A percentile compares a stretch with the other conserved stretches of the same genome.
These are phyloP conservation scores for Teratosphaeria pseudoeucalypti DNA, from an alignment of 2,329 filamentous ascomycete species.

Conservation along the genomic window DNA sequence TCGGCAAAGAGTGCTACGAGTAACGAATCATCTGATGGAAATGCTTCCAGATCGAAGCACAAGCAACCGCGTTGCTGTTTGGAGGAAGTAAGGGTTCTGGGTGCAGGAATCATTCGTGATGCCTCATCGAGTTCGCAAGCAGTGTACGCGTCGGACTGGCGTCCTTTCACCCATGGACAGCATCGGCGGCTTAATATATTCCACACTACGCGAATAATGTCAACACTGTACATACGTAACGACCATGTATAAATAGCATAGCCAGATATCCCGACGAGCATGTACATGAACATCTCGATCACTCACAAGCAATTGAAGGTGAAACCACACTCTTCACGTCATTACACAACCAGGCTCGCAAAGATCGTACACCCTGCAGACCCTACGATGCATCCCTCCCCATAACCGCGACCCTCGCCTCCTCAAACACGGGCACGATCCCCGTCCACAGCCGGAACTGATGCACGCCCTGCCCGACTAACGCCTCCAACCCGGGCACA, in stretches of 20 bases:
- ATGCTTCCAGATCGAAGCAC: too few relatives aligned
- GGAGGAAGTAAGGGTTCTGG: neutral
- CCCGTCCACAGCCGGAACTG: conserved; percentile 74
- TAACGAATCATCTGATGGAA: too few relatives aligned
- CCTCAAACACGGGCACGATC: conserved; percentile 61
- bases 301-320: too few relatives aligned
- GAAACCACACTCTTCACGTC: too few relatives aligned
- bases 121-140: too few relatives aligned
- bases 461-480: conserved; percentile 75
- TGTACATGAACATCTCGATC: neutral
- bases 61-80: neutral
- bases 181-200: too few relatives aligned
- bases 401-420: conserved; percentile 48
- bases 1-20: neutral
- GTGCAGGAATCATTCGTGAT: neutral
- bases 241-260: neutral
- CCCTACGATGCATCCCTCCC: conserved; percentile 8
- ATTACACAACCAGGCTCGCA: neutral
- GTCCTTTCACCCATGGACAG: too few relatives aligned
- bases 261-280: neutral
- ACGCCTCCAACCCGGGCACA: conserved; percentile 77
- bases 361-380: neutral
- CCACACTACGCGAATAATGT: neutral
- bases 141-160: too few relatives aligned
- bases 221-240: neutral